Conservation (phyloP, 163 green algal species). For the Coccomyxa subellipsoidea region DNA sequence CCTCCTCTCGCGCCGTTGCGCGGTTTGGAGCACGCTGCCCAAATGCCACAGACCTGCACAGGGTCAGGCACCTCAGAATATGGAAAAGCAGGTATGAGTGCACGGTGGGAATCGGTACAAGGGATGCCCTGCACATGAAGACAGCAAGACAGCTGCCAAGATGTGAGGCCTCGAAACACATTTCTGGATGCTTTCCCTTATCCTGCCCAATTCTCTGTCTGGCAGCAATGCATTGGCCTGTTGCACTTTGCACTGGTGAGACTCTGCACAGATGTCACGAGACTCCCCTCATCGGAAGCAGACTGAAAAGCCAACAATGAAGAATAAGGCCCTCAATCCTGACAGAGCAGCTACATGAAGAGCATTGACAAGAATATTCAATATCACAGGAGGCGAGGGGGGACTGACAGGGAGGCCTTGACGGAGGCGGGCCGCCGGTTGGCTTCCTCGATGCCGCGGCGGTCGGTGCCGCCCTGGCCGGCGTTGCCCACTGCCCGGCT, state of each 20-base stretch:
- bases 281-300: too few relatives aligned
- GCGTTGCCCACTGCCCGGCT: conserved; percentile 70
- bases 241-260: too few relatives aligned
- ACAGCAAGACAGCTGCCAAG: neutral
- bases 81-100: too few relatives aligned
- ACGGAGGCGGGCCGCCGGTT: conserved; percentile 81
- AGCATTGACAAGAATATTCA: too few relatives aligned
- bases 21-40: conserved; percentile 90
- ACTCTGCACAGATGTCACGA: too few relatives aligned
- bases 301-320: too few relatives aligned
- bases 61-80: too few relatives aligned
- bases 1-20: conserved; percentile 54
- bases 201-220: too few relatives aligned
- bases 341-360: too few relatives aligned
- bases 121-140: neutral
- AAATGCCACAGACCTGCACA: conserved; percentile 82
- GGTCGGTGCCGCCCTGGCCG: conserved; percentile 69
- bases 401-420: conserved; percentile 52
- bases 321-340: too few relatives aligned
- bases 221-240: too few relatives aligned
- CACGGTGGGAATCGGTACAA: neutral
- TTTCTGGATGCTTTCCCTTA: too few relatives aligned
- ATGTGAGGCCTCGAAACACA: neutral
- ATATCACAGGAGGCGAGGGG: neutral
- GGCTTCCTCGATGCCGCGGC: conserved; percentile 67